Base-by-base conservation (phyloP, 257 asterid species). In the Coffea eugenioides region DNA sequence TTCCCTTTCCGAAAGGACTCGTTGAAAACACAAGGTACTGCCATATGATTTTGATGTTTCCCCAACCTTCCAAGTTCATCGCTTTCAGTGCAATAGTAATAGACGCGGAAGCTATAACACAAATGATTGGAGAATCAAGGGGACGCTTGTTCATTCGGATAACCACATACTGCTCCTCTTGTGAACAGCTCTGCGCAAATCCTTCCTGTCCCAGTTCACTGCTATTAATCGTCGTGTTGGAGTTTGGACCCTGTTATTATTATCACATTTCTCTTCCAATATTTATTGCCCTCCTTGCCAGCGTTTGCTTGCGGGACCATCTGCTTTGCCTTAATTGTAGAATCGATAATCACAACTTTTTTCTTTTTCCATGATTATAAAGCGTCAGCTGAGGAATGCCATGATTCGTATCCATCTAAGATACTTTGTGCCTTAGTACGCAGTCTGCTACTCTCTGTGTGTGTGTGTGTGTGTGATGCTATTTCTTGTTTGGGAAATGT, bases 81-180 rank as follows among this genome's bases (percentile, higher is more conserved):
- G 16, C 12, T n/a, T 43, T 45, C 62, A 3, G 59, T 27, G 66
- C 7, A 4, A 64, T 25, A 31, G 27, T 6, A 2, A 49, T 1
- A 16, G 8, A 14, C 8, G 62, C 2, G n/a, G 56, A 46, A 12
- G 64, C 57, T 78, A n/a, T 39, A 31, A 13, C 45, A 4, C 21
- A 78, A 71, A 88, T 86, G 84, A 83, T 81, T 79, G 93, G 91
- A 82, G 82, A 77, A n/a, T 62, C 69, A 56, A 74, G 75, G 77
- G 73, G 80, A 88, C 88, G 86, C 93, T 90, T 90, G 93, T 83
- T 86, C 80, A 45, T 54, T 54, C 65, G 68, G 14, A 64, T 11
- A 54, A 76, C 91, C 93, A 87, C 90, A 85, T n/a, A 81, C 31
- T 66, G 16, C 34, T 67, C 12, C 12, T 67, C 1, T 3, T 59